Percentiles rank a stretch among this genome's conserved stretches.
Evolutionary conservation across 2,329 filamentous ascomycete species (phyloP).

Genomic region (Albifimbria verrucaria): DNA sequence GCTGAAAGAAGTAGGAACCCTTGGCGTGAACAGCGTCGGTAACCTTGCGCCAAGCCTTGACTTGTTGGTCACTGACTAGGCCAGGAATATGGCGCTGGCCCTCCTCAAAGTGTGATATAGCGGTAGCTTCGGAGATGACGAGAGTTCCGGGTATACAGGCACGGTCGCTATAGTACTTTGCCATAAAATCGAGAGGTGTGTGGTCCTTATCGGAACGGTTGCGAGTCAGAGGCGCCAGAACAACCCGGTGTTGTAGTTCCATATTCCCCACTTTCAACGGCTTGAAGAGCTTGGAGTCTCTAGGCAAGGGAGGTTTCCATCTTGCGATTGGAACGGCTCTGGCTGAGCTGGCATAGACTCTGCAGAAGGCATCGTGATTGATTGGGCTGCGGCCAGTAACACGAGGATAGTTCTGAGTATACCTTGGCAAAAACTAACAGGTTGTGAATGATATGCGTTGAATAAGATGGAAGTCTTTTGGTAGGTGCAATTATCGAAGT

Average conservation of each 20-base stretch:
- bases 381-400: not conserved
- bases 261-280: constrained; percentile 24
- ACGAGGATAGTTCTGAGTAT: no score
- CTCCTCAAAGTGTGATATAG: constrained; percentile 27
- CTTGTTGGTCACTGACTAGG: constrained; percentile 41
- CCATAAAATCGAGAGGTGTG: constrained; percentile 16
- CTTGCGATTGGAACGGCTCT: not conserved
- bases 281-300: constrained; percentile 19
- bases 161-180: constrained; percentile 38
- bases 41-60: constrained; percentile 56
- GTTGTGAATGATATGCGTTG: no score
- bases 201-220: constrained; percentile 19
- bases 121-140: constrained; percentile 41
- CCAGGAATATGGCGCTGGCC: constrained; percentile 45
- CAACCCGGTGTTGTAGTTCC: constrained; percentile 26
- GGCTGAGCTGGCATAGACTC: not conserved
- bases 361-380: not conserved
- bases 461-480: no score
- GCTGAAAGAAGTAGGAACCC: constrained; percentile 56
- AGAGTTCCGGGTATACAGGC: constrained; percentile 33
- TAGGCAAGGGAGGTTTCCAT: not conserved
- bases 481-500: no score
- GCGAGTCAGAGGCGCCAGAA: constrained; percentile 12
- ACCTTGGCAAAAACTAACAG: no score
- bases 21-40: constrained; percentile 60